phyloP scores from a whole-genome alignment of 2,329 filamentous ascomycete species.

The Cladophialophora immunda region DNA sequence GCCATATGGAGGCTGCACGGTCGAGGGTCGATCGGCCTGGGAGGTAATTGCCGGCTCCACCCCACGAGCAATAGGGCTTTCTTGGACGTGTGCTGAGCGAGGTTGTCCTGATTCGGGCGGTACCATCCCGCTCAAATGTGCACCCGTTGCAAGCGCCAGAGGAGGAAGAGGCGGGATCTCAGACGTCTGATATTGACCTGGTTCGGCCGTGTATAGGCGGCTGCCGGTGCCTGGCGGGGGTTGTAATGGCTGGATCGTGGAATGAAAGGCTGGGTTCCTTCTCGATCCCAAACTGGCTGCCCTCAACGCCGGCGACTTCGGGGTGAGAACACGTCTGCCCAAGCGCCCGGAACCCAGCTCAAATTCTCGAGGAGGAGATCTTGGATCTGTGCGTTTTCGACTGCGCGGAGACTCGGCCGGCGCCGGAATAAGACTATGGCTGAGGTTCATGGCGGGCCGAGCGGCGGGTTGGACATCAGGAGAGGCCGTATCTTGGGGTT shows the following conservation, averaged over 20 bases:
- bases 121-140: constrained; percentile 17
- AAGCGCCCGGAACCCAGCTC: constrained; percentile 19
- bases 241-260: constrained; percentile 59
- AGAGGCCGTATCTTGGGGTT: constrained; percentile 23
- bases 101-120: constrained; percentile 28
- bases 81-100: constrained; percentile 22
- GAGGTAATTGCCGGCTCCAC: constrained; percentile 13
- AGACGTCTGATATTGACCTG: constrained; percentile 46
- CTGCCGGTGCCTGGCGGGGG: constrained; percentile 57
- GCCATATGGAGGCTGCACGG: constrained; percentile 27
- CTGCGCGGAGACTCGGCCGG: constrained; percentile 43
- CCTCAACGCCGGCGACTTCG: constrained; percentile 64
- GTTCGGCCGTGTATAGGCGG: constrained; percentile 54
- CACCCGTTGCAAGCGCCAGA: constrained; percentile 45
- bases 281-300: constrained; percentile 58
- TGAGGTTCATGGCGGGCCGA: constrained; percentile 24
- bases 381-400: constrained; percentile 37
- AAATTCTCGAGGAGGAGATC: constrained; percentile 33
- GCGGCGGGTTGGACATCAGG: constrained; percentile 12
- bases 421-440: constrained; percentile 31
- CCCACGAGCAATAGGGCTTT: constrained; percentile 25
- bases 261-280: constrained; percentile 53
- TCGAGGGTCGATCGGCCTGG: constrained; percentile 24
- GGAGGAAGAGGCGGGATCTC: constrained; percentile 59
- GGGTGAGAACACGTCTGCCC: constrained; percentile 63